A percentile compares a stretch with the other conserved stretches of the same genome.
Evolutionary conservation across 2,329 filamentous ascomycete species (phyloP).

Genomic region (Fusarium drepaniforme): DNA sequence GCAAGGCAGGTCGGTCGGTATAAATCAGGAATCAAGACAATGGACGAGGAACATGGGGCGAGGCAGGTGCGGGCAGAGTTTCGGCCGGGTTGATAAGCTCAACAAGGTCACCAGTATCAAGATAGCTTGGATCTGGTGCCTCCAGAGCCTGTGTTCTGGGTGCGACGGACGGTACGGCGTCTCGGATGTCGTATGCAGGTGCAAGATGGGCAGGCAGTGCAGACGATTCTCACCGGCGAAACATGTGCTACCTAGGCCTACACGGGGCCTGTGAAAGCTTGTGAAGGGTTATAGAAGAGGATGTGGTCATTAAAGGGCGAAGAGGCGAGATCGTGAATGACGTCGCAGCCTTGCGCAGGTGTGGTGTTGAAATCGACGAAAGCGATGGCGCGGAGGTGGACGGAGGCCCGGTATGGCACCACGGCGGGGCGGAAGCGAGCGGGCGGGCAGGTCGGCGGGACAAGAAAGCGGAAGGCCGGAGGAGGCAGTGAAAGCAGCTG

Average conservation of each 20-base stretch:
- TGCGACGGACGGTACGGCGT: conserved; percentile 36
- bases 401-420: conserved; percentile 33
- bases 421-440: conserved; percentile 34
- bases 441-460: conserved; percentile 24
- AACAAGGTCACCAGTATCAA: conserved; percentile 14
- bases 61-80: conserved; percentile 12
- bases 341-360: conserved; percentile 16
- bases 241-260: conserved; percentile 45
- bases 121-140: conserved; percentile 16
- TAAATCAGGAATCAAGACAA: conserved; percentile 28
- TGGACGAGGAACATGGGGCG: conserved; percentile 18
- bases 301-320: conserved; percentile 39
- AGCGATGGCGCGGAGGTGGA: conserved; percentile 37
- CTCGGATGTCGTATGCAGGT: conserved; percentile 34
- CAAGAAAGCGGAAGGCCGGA: conserved; percentile 21
- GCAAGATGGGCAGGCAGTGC: conserved; percentile 35
- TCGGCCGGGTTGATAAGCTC: conserved; percentile 11
- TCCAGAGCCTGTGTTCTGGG: conserved; percentile 30
- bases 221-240: conserved; percentile 46
- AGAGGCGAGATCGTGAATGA: conserved; percentile 17
- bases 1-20: conserved; percentile 34
- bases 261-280: conserved; percentile 28
- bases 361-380: conserved; percentile 30
- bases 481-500: conserved; percentile 18
- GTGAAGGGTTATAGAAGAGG: conserved; percentile 11